These are phyloP conservation scores for Neophaeococcomyces aloes DNA, from an alignment of 2,329 filamentous ascomycete genomes.

Conservation along the genomic window DNA sequence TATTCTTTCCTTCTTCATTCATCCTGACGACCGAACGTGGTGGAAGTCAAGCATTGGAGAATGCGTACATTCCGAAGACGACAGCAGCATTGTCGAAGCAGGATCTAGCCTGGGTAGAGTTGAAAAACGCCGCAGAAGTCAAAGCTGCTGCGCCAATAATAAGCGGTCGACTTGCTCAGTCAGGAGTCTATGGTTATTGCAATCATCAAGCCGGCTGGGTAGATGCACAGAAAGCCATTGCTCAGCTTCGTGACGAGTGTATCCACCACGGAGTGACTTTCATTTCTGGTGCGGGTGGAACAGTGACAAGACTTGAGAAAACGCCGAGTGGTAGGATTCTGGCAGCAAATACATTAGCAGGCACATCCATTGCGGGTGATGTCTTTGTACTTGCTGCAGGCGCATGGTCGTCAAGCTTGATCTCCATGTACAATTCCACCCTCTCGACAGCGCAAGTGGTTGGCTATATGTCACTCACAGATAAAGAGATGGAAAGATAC, in stretches of 20 bases:
- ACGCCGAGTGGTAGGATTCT: too few relatives aligned
- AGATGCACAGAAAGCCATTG: conserved; percentile 18
- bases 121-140: conserved; percentile 7
- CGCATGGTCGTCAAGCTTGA: conserved; percentile 69
- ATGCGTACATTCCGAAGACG: background rate
- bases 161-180: background rate
- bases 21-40: conserved; percentile 7
- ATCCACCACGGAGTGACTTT: too few relatives aligned
- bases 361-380: conserved; percentile 15
- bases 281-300: too few relatives aligned
- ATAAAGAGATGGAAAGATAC: conserved; percentile 57
- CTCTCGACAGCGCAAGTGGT: conserved; percentile 74
- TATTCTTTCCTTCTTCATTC: too few relatives aligned
- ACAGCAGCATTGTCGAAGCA: too few relatives aligned
- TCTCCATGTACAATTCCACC: conserved; percentile 66
- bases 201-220: conserved; percentile 22
- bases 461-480: conserved; percentile 64
- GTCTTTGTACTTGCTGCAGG: conserved; percentile 62
- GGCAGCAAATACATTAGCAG: background rate
- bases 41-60: conserved; percentile 11
- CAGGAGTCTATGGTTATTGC: conserved; percentile 17
- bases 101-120: too few relatives aligned
- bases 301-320: too few relatives aligned
- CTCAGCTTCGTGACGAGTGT: too few relatives aligned
- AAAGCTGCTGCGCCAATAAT: too few relatives aligned